These are phyloP conservation scores for Phytophthora idaei DNA, from an alignment of 352 stramenopile genomes.

Conservation along the genomic window DNA sequence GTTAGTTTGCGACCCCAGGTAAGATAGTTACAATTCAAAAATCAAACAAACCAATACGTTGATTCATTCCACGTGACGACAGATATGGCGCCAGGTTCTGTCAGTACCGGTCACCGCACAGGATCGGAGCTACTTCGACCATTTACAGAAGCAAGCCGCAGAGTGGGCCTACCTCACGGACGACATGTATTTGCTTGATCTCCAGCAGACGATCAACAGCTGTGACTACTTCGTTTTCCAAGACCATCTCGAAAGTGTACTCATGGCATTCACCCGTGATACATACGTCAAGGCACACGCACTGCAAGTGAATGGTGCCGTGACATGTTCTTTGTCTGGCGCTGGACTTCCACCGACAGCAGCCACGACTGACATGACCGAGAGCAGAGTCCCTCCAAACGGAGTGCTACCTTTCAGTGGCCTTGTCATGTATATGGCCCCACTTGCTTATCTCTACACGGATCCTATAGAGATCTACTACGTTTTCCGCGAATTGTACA, in stretches of 20 bases:
- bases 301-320: slow-evolving; percentile 56
- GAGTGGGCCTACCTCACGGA: slow-evolving; percentile 66
- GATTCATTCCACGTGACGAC: neutral
- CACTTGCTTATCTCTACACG: slow-evolving; percentile 74
- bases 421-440: slow-evolving; percentile 74
- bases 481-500: slow-evolving; percentile 82
- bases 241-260: slow-evolving; percentile 68
- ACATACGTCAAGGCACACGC: slow-evolving; percentile 48
- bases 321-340: slow-evolving; percentile 26
- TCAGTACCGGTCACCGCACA: slow-evolving; percentile 37
- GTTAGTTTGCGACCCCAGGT: slow-evolving; percentile 58
- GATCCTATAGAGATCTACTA: slow-evolving; percentile 72
- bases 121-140: slow-evolving; percentile 51
- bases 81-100: slow-evolving; percentile 73
- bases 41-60: slow-evolving; percentile 2
- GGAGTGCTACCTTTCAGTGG: slow-evolving; percentile 76
- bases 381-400: slow-evolving; percentile 58
- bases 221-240: slow-evolving; percentile 87
- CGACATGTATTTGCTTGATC: slow-evolving; percentile 81
- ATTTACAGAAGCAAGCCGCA: slow-evolving; percentile 44
- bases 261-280: slow-evolving; percentile 81
- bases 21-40: slow-evolving; percentile 7
- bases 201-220: slow-evolving; percentile 79
- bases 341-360: neutral
- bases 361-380: neutral